Conservation (phyloP, 176 grass and related monocot species). For the Eleusine coracana region DNA sequence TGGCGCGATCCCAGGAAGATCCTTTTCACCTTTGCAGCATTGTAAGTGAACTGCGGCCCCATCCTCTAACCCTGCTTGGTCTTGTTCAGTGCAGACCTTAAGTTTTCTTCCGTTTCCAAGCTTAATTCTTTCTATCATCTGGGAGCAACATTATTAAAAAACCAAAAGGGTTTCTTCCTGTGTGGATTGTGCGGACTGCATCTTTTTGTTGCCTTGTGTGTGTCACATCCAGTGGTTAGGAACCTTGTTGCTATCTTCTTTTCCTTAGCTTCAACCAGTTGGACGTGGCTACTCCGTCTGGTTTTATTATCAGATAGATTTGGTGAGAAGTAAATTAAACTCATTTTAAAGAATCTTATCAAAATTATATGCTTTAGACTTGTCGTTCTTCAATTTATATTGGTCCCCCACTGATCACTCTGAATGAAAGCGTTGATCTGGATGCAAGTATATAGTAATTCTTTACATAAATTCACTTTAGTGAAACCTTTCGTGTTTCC, state of each 20-base stretch:
- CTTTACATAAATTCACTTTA: neutral
- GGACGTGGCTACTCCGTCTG: neutral
- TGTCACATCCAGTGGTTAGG: conserved; percentile 8
- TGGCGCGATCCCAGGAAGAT: conserved; percentile 52
- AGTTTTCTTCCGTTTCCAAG: neutral
- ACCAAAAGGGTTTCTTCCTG: neutral
- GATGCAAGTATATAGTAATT: neutral
- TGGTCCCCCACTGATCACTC: too few species aligned
- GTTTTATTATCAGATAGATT: neutral
- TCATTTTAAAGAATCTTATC: neutral
- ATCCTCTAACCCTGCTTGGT: neutral
- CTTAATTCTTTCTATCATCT: neutral
- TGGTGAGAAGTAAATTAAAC: neutral
- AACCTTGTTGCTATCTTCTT: conserved; percentile 34
- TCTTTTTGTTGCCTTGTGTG: conserved; percentile 14
- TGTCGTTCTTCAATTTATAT: neutral
- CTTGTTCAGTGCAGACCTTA: neutral
- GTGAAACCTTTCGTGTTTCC: neutral
- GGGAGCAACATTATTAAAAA: neutral
- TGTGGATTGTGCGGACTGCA: neutral
- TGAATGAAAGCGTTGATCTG: neutral
- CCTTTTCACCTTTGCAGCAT: conserved; percentile 49
- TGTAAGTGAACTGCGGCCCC: conserved; percentile 32
- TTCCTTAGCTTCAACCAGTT: conserved; percentile 9
- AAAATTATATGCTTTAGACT: neutral